Evolutionary conservation across 768 basidiomycete species (phyloP).

Genomic region (Dentipellis fragilis): DNA sequence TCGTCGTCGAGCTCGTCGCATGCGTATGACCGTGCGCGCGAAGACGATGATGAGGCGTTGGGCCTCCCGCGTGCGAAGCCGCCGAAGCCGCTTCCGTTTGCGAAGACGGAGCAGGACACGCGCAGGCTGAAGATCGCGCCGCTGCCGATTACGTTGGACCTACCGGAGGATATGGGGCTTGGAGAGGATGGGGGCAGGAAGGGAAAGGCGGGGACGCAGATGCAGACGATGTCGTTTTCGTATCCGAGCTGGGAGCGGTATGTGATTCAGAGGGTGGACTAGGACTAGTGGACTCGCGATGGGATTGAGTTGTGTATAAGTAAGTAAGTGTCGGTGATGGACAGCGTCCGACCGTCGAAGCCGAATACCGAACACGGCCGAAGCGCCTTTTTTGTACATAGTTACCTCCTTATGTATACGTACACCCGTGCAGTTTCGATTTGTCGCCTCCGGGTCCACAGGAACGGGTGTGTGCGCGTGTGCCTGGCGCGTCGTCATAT

Average conservation of each 20-base stretch:
- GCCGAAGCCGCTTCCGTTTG: slow-evolving; percentile 42
- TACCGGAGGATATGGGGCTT: slow-evolving; percentile 13
- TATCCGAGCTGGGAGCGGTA: slow-evolving; percentile 65
- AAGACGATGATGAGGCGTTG: slow-evolving; percentile 3
- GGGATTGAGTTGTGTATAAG: no score
- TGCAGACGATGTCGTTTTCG: slow-evolving; percentile 26
- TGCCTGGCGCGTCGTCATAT: no score
- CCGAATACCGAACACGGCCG: no score
- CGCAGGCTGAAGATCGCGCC: slow-evolving; percentile 42
- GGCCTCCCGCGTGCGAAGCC: slow-evolving; percentile 31
- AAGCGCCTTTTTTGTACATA: no score
- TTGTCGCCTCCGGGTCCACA: no score
- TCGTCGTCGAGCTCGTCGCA: neutral
- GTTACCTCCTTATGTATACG: no score
- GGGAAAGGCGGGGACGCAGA: slow-evolving; percentile 1
- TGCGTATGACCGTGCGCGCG: no score
- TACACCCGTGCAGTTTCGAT: no score
- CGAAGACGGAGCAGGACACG: slow-evolving; percentile 39
- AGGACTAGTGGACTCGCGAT: neutral
- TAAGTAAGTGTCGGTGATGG: no score
- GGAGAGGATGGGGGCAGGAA: slow-evolving; percentile 9
- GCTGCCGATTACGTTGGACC: slow-evolving; percentile 33
- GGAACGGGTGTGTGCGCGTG: no score
- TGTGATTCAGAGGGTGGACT: slow-evolving; percentile 24
- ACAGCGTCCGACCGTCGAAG: no score